A percentile compares a stretch with the other conserved stretches of the same genome.
Evolutionary conservation across 2,329 filamentous ascomycete species (phyloP).

Genomic region (Sporothrix globosa): DNA sequence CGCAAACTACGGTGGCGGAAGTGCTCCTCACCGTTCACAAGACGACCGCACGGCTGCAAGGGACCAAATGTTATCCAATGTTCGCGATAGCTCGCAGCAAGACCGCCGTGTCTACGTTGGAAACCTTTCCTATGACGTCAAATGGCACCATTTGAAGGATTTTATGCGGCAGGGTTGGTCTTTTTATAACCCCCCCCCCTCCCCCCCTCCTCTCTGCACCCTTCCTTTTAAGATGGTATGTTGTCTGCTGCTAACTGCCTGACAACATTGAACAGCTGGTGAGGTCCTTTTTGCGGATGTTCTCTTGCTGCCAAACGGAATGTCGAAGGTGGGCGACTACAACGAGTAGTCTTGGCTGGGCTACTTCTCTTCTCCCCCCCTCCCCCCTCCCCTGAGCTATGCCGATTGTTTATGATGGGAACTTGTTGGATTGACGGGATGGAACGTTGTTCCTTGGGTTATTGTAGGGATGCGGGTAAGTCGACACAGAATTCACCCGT

Average conservation of each 20-base stretch:
- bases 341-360: slow-evolving; percentile 79
- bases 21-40: slow-evolving; percentile 69
- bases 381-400: slow-evolving; percentile 58
- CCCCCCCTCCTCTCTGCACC: background rate
- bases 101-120: slow-evolving; percentile 99
- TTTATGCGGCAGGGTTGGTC: slow-evolving; percentile 98
- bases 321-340: slow-evolving; percentile 99
- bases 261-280: slow-evolving; percentile 70
- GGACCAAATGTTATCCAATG: slow-evolving; percentile 94
- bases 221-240: background rate
- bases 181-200: background rate
- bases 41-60: slow-evolving; percentile 83
- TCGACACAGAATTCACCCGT: slow-evolving; percentile 38
- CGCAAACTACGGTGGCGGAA: slow-evolving; percentile 62
- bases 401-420: slow-evolving; percentile 66
- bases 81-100: slow-evolving; percentile 94
- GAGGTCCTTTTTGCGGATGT: slow-evolving; percentile 99
- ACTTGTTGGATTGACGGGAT: slow-evolving; percentile 98
- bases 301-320: slow-evolving; percentile 99
- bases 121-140: slow-evolving; percentile 98
- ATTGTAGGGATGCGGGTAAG: slow-evolving; percentile 99
- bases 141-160: slow-evolving; percentile 99
- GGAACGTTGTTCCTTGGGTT: slow-evolving; percentile 83
- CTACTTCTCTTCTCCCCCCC: slow-evolving; percentile 59
- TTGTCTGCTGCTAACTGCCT: background rate